Evolutionary conservation across 805 yeast genomes (phyloP).

Genomic region (Suhomyces vadensis): DNA sequence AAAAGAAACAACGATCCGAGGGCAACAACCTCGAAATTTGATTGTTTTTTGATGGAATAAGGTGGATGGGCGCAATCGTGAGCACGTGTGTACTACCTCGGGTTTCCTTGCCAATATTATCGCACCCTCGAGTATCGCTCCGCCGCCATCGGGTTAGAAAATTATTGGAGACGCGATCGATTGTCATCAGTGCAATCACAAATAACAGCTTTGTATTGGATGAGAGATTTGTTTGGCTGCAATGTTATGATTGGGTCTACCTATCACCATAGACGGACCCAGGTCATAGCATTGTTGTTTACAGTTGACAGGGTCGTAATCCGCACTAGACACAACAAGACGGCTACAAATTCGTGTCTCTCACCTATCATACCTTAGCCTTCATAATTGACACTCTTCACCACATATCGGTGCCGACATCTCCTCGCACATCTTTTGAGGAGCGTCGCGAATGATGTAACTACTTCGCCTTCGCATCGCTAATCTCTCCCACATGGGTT

Average conservation of each 20-base stretch:
- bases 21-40: slow-evolving; percentile 2
- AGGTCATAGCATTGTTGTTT: neutral
- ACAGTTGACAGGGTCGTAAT: neutral
- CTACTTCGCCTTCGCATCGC: too few species aligned
- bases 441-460: too few species aligned
- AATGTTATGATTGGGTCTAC: too few species aligned
- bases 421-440: too few species aligned
- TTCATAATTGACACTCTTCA: too few species aligned
- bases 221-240: neutral
- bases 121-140: slow-evolving; percentile 1
- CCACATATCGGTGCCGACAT: too few species aligned
- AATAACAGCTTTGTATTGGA: slow-evolving; percentile 1
- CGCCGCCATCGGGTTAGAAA: neutral
- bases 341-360: too few species aligned
- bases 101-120: neutral
- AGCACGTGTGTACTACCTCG: neutral
- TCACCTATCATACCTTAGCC: too few species aligned
- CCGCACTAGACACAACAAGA: too few species aligned
- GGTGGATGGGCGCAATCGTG: neutral
- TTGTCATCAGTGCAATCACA: neutral
- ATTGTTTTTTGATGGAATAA: neutral
- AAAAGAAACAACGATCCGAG: neutral
- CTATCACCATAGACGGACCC: too few species aligned
- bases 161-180: neutral
- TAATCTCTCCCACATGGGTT: too few species aligned